Conservation (phyloP, 192 early-diverging fungal species). For the Gaertneriomyces semiglobifer region DNA sequence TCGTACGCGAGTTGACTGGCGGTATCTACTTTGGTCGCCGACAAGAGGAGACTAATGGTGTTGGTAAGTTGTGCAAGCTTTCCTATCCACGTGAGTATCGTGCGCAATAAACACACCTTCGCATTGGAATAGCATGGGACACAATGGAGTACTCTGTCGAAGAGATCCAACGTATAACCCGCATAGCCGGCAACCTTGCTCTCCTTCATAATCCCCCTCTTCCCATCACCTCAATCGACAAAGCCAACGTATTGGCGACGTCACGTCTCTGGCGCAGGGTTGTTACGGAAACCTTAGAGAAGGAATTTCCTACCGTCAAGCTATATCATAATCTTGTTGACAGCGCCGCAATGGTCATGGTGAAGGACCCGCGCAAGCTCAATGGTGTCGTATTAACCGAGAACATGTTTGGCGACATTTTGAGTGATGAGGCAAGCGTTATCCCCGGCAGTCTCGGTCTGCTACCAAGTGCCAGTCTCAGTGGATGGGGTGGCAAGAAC, state of each 20-base stretch:
- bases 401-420: constrained; percentile 99
- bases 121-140: constrained; percentile 48
- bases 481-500: constrained; percentile 72
- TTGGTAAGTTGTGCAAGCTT: constrained; percentile 44
- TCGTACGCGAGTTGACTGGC: constrained; percentile 93
- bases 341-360: constrained; percentile 95
- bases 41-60: constrained; percentile 79
- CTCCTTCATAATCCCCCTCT: constrained; percentile 72
- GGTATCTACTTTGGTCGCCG: constrained; percentile 98
- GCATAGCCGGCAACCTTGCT: constrained; percentile 84
- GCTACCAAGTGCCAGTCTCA: constrained; percentile 87
- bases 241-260: constrained; percentile 96
- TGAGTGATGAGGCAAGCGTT: constrained; percentile 92
- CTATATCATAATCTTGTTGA: constrained; percentile 94
- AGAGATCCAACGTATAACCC: constrained; percentile 94
- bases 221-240: constrained; percentile 95
- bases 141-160: constrained; percentile 88
- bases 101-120: no score
- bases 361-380: constrained; percentile 81
- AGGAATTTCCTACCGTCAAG: constrained; percentile 85
- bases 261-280: constrained; percentile 95
- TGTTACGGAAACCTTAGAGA: constrained; percentile 82
- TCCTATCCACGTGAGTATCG: no score
- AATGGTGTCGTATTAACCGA: constrained; percentile 97
- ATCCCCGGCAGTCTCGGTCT: constrained; percentile 94